Percentiles rank a stretch among this genome's conserved stretches.
Evolutionary conservation across 2,329 filamentous ascomycete species (phyloP).

Genomic region (Fusarium multiceps): DNA sequence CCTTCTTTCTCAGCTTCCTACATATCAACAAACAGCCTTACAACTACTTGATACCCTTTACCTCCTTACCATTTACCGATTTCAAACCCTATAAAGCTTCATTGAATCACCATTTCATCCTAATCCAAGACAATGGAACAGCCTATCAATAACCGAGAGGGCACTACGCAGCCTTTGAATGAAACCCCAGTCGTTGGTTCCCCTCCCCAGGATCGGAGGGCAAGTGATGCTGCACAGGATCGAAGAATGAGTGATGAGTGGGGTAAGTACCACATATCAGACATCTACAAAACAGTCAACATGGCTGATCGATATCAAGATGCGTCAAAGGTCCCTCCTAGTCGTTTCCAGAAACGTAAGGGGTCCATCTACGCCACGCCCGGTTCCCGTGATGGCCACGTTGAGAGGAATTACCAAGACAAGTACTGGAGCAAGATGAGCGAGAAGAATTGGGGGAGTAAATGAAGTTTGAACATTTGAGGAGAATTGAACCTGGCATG

Average conservation of each 20-base stretch:
- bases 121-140: slow-evolving; percentile 41
- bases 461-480: slow-evolving; percentile 40
- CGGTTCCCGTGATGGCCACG: slow-evolving; percentile 71
- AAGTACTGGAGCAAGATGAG: slow-evolving; percentile 71
- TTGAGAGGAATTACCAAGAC: slow-evolving; percentile 68
- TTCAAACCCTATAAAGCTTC: background rate
- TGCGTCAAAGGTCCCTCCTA: slow-evolving; percentile 74
- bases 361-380: slow-evolving; percentile 76
- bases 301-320: slow-evolving; percentile 54
- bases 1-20: background rate
- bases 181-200: slow-evolving; percentile 47
- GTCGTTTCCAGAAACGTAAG: slow-evolving; percentile 75
- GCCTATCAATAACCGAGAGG: slow-evolving; percentile 40
- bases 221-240: slow-evolving; percentile 46
- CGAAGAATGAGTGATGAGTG: slow-evolving; percentile 59
- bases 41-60: background rate
- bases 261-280: slow-evolving; percentile 52
- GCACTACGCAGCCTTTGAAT: slow-evolving; percentile 45
- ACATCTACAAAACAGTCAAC: background rate
- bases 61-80: background rate
- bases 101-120: background rate
- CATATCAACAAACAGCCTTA: background rate
- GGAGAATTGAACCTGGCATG: background rate
- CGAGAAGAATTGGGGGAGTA: slow-evolving; percentile 59
- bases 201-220: slow-evolving; percentile 32